Conservation (phyloP, 805 yeast genomes). For the Wickerhamomyces chambardii region DNA sequence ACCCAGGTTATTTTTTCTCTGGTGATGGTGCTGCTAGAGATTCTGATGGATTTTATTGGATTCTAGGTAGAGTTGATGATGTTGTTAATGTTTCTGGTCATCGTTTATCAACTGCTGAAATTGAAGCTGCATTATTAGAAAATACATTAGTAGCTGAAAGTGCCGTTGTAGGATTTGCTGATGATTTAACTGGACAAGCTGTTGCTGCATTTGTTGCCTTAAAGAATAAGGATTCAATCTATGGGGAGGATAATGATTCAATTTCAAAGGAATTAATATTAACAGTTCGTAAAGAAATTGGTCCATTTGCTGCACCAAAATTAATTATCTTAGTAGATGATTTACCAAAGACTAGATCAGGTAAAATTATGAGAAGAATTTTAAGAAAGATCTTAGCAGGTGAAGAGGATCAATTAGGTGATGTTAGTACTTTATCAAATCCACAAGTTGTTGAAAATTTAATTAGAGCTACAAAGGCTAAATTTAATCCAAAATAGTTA, state of each 20-base stretch:
- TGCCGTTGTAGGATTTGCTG: constrained; percentile 95
- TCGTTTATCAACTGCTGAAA: constrained; percentile 96
- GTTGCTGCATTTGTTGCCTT: constrained; percentile 91
- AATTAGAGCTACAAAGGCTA: too few relatives aligned
- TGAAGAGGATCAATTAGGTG: constrained; percentile 91
- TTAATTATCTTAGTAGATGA: constrained; percentile 76
- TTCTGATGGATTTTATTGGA: constrained; percentile 95
- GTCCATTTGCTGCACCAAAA: constrained; percentile 91
- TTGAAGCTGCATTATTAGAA: constrained; percentile 83
- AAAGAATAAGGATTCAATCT: constrained; percentile 37
- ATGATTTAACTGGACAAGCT: constrained; percentile 96
- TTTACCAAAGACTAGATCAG: constrained; percentile 96
- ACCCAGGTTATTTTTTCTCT: constrained; percentile 89
- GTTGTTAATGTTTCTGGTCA: constrained; percentile 98
- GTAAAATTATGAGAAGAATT: constrained; percentile 97
- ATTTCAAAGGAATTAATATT: constrained; percentile 68
- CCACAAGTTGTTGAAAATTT: constrained; percentile 77
- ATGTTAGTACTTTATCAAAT: constrained; percentile 80
- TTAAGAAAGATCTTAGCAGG: constrained; percentile 88
- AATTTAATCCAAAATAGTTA: too few relatives aligned
- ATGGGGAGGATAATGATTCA: constrained; percentile 18
- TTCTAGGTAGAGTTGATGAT: constrained; percentile 96
- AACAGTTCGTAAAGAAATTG: constrained; percentile 88
- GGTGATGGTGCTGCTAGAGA: constrained; percentile 99
- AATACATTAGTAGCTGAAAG: constrained; percentile 80